Evolutionary conservation across 768 basidiomycete species (phyloP), one percentile per base, ranked within the genome.

Genomic region (Hortiboletus flavorubellus): DNA sequence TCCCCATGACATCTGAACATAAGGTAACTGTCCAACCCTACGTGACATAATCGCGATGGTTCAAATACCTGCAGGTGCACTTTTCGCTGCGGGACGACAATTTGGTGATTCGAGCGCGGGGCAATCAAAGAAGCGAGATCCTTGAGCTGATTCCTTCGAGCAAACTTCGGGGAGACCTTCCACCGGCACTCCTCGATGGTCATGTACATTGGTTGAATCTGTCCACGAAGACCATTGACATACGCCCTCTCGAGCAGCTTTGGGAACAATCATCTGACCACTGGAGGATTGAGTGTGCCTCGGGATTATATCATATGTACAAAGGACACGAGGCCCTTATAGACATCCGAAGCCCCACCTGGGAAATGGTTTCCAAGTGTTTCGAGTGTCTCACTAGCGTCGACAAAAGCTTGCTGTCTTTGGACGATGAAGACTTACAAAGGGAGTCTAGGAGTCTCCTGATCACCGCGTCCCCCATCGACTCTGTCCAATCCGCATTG

Each of bases 151-250:
- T 44, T 30, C 43, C 43, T 44, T 18, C 4, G 2, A 9, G 9
- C 23, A 8, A 44, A 8, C 16, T 44, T 1, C 2, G 4, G 1
- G 26, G 16, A 44, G 43, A 44, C 29, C 26, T 44, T 16, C 43
- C 38, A 3, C 6, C 38, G n/a, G 6, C 40, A 0, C 40, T 50
- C 30, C 0, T 70, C n/a, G 4, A 44, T 3, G 52, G 15, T 2
- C 56, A 61, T 29, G 50, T 46, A 14, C 69, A 68, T 33, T 72
- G 70, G 68, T 50, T 72, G 18, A 54, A 67, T 39, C 35, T 67
- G 0, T 18, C 49, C 9, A 53, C 42, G 0, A 5, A 18, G 1
- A 48, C 31, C n/a, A 61, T 72, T 3, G 71, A 72, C 18, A 57
- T 72, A 29, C 58, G 63, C 0, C 61, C 65, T n/a, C 31, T 55